phyloP scores from a whole-genome alignment of 176 grass and related monocot genomes.

The Paspalum notatum region DNA sequence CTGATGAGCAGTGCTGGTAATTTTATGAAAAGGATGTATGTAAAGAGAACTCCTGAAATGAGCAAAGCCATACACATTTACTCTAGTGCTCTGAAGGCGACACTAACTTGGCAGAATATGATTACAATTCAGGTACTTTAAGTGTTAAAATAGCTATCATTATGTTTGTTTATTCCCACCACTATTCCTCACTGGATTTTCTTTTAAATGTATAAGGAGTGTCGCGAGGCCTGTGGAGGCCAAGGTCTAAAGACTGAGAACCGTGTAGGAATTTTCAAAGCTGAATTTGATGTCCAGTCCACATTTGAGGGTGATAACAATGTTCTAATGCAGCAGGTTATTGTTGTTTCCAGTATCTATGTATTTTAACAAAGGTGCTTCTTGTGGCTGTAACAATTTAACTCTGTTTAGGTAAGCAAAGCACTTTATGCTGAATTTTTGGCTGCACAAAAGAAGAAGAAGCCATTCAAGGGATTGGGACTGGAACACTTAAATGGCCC shows the following conservation, averaged over 20 bases:
- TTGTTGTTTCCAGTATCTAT: conserved; percentile 19
- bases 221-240: conserved; percentile 91
- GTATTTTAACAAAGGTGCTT: conserved; percentile 32
- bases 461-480: conserved; percentile 76
- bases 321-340: conserved; percentile 95
- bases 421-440: conserved; percentile 83
- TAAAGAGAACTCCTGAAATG: conserved; percentile 77
- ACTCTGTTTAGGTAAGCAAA: conserved; percentile 89
- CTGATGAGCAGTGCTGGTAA: conserved; percentile 82
- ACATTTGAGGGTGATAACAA: conserved; percentile 99
- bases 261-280: conserved; percentile 86
- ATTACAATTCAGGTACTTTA: conserved; percentile 79
- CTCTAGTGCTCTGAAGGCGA: conserved; percentile 97
- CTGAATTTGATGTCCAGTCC: conserved; percentile 97
- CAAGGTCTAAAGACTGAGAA: conserved; percentile 98
- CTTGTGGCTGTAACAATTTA: conserved; percentile 41
- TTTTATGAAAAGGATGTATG: conserved; percentile 85
- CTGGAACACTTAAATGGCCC: conserved; percentile 89
- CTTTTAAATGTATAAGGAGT: conserved; percentile 63
- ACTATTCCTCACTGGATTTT: conserved; percentile 36
- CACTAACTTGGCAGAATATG: conserved; percentile 95
- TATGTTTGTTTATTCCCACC: conserved; percentile 29
- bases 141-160: conserved; percentile 19
- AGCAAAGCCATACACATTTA: conserved; percentile 90
- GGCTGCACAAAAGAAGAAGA: conserved; percentile 65